phyloP scores from a whole-genome alignment of 2,329 filamentous ascomycete genomes.

The Cryphonectria japonica region DNA sequence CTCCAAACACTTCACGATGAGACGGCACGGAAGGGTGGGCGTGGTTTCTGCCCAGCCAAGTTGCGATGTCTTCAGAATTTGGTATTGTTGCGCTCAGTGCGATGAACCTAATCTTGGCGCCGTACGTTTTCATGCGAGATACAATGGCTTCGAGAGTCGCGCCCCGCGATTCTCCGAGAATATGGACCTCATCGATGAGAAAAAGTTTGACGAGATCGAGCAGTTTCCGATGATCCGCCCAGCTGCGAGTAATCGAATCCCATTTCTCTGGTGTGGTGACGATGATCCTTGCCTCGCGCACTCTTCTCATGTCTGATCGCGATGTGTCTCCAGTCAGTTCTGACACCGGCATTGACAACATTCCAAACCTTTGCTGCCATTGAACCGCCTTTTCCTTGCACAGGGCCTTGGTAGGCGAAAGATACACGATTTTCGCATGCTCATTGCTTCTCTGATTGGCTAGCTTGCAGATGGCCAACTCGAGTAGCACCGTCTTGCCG shows the following conservation, averaged over 20 bases:
- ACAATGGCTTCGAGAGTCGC: slow-evolving; percentile 83
- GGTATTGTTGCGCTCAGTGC: slow-evolving; percentile 84
- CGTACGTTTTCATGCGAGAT: slow-evolving; percentile 83
- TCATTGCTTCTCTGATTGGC: slow-evolving; percentile 57
- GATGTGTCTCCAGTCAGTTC: slow-evolving; percentile 85
- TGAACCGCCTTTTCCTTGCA: slow-evolving; percentile 77
- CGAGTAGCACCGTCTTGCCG: slow-evolving; percentile 81
- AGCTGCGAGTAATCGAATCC: slow-evolving; percentile 87
- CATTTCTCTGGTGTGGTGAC: slow-evolving; percentile 90
- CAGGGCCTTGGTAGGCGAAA: slow-evolving; percentile 82
- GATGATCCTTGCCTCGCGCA: slow-evolving; percentile 78
- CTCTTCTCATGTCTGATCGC: slow-evolving; percentile 64
- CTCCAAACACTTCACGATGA: slow-evolving; percentile 70
- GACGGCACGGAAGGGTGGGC: slow-evolving; percentile 66
- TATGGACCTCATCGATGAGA: slow-evolving; percentile 86
- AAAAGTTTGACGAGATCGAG: slow-evolving; percentile 78
- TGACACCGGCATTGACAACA: slow-evolving; percentile 69
- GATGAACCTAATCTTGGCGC: slow-evolving; percentile 75
- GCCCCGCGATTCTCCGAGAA: slow-evolving; percentile 77
- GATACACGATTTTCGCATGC: slow-evolving; percentile 81
- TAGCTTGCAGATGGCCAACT: slow-evolving; percentile 79
- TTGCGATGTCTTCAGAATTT: slow-evolving; percentile 78
- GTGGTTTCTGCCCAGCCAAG: slow-evolving; percentile 73
- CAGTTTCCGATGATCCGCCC: slow-evolving; percentile 77
- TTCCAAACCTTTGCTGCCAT: slow-evolving; percentile 75